Conservation (phyloP, 2,329 filamentous ascomycete species). For the Sclerotinia minor region DNA sequence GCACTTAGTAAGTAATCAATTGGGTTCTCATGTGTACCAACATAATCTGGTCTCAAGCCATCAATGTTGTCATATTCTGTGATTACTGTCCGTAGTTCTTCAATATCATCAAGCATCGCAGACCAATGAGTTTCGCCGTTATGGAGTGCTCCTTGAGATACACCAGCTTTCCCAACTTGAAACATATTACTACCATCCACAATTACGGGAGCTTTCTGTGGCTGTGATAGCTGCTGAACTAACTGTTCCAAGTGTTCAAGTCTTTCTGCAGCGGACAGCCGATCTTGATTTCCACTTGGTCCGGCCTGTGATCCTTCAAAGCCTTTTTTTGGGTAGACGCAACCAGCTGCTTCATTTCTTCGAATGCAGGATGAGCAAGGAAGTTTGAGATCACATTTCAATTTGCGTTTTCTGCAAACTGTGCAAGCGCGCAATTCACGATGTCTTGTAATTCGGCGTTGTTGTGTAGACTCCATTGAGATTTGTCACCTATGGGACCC, state of each 20-base stretch:
- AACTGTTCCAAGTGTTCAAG: slow-evolving; percentile 30
- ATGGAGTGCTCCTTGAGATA: slow-evolving; percentile 19
- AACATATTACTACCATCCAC: not conserved
- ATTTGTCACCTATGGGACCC: too few relatives aligned
- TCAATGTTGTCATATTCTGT: slow-evolving; percentile 7
- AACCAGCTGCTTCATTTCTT: slow-evolving; percentile 29
- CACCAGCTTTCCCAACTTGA: slow-evolving; percentile 5
- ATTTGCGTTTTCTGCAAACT: slow-evolving; percentile 30
- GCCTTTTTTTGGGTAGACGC: slow-evolving; percentile 25
- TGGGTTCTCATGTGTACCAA: not conserved
- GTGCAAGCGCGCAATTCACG: slow-evolving; percentile 25
- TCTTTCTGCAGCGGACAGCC: slow-evolving; percentile 18
- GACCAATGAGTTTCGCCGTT: slow-evolving; percentile 34
- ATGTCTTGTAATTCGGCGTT: slow-evolving; percentile 6
- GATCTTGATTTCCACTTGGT: not conserved
- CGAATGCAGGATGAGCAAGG: slow-evolving; percentile 32
- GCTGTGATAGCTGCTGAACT: slow-evolving; percentile 22
- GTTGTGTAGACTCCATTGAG: not conserved
- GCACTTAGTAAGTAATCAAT: not conserved
- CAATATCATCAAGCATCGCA: slow-evolving; percentile 33
- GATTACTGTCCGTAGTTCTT: slow-evolving; percentile 30
- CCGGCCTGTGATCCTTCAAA: slow-evolving; percentile 17
- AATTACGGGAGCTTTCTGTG: not conserved
- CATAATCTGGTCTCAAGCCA: not conserved
- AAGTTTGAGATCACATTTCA: slow-evolving; percentile 32